Evolutionary conservation across 768 basidiomycete species (phyloP).

Genomic region (Boletus rubropictus): DNA sequence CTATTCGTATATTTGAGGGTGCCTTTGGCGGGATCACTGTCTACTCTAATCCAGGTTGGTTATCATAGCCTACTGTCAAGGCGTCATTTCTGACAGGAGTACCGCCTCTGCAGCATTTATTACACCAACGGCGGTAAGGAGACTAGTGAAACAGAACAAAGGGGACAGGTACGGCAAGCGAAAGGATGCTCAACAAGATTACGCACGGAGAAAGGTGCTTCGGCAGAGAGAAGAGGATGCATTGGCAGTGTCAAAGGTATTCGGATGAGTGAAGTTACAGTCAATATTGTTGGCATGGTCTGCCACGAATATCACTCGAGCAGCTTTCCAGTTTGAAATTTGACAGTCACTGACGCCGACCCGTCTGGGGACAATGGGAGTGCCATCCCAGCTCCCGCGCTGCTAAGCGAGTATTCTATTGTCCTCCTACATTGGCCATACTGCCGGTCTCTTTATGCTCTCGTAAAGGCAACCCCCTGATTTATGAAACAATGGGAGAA

Average conservation of each 20-base stretch:
- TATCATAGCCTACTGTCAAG: neutral
- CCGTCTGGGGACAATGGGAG: constrained; percentile 16
- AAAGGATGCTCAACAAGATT: constrained; percentile 72
- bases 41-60: constrained; percentile 87
- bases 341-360: neutral
- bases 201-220: constrained; percentile 54
- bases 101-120: constrained; percentile 66
- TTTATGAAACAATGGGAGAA: constrained; percentile 23
- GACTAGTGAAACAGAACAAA: constrained; percentile 59
- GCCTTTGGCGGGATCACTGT: constrained; percentile 93
- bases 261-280: constrained; percentile 50
- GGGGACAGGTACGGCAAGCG: constrained; percentile 78
- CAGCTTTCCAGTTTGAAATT: neutral
- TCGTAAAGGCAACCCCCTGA: constrained; percentile 22
- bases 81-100: neutral
- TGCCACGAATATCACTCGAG: neutral
- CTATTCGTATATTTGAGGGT: constrained; percentile 97
- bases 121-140: constrained; percentile 77
- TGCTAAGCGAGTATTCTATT: constrained; percentile 27
- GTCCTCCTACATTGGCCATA: constrained; percentile 18
- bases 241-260: constrained; percentile 83
- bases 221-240: constrained; percentile 68
- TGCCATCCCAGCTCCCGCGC: neutral
- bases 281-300: neutral
- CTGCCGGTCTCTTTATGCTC: constrained; percentile 23